These are phyloP conservation scores for Craterostigma plantagineum DNA, from an alignment of 257 asterid species.

Conservation along the genomic window DNA sequence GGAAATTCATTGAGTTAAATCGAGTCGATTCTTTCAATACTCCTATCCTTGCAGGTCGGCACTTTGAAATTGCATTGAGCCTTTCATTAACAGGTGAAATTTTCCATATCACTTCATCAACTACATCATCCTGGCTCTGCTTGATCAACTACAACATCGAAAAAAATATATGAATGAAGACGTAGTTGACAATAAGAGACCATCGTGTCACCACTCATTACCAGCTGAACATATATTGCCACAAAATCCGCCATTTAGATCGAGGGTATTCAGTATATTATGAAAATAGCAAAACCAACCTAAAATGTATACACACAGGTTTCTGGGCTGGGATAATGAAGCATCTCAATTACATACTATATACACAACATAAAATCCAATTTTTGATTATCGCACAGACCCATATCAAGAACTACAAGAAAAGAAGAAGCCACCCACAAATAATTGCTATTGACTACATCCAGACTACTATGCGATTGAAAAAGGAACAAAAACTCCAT, in stretches of 20 bases:
- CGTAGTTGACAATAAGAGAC: neutral
- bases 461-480: no score
- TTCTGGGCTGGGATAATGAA: no score
- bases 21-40: conserved; percentile 69
- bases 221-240: neutral
- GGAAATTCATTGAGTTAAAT: conserved; percentile 53
- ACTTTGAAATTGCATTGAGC: conserved; percentile 62
- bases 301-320: no score
- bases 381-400: no score
- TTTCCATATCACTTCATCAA: conserved; percentile 84
- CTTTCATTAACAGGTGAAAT: conserved; percentile 86
- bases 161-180: conserved; percentile 11
- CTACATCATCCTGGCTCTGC: conserved; percentile 86
- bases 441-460: no score
- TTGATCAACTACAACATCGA: conserved; percentile 43
- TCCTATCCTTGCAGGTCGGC: conserved; percentile 39
- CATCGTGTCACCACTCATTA: neutral
- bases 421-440: neutral
- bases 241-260: neutral
- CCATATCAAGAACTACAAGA: no score
- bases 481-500: no score
- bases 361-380: no score
- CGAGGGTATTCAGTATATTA: no score
- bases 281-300: no score
- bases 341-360: neutral